Evolutionary conservation across 352 stramenopile genomes (phyloP).

Genomic region (Globisporangium paddicum): DNA sequence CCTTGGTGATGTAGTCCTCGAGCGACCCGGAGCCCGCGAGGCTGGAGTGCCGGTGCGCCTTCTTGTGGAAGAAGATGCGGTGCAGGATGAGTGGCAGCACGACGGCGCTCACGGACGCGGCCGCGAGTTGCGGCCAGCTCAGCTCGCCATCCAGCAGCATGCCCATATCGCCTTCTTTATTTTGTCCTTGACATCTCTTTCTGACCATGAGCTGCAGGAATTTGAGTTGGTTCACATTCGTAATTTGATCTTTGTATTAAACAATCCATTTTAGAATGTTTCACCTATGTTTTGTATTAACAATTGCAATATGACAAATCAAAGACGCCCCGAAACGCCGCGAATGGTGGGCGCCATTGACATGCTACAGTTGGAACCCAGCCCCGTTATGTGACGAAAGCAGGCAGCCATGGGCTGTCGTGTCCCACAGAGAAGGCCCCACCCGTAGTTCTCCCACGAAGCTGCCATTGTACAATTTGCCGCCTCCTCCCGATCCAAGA

Average conservation of each 20-base stretch:
- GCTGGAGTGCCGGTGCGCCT: conserved; percentile 22
- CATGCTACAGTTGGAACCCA: background rate
- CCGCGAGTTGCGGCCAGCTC: conserved; percentile 29
- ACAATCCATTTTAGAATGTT: background rate
- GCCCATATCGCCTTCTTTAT: background rate
- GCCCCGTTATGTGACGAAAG: no score
- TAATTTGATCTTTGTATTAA: background rate
- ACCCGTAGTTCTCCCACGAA: background rate
- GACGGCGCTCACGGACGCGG: conserved; percentile 25
- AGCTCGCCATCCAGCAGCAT: conserved; percentile 9
- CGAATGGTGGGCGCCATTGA: background rate
- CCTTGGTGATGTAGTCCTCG: conserved; percentile 54
- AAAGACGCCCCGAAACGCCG: no score
- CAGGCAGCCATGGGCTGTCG: no score
- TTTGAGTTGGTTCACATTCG: background rate
- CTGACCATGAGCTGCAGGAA: background rate
- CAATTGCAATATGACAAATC: no score
- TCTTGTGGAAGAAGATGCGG: conserved; percentile 45
- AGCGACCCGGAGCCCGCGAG: conserved; percentile 35
- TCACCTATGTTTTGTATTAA: background rate
- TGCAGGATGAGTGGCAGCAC: conserved; percentile 49
- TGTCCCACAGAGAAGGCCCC: background rate
- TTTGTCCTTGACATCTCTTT: background rate
- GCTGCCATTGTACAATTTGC: background rate
- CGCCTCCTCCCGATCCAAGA: background rate